Conservation (phyloP, 2,329 filamentous ascomycete species). For the Cladobotryum mycophilum region DNA sequence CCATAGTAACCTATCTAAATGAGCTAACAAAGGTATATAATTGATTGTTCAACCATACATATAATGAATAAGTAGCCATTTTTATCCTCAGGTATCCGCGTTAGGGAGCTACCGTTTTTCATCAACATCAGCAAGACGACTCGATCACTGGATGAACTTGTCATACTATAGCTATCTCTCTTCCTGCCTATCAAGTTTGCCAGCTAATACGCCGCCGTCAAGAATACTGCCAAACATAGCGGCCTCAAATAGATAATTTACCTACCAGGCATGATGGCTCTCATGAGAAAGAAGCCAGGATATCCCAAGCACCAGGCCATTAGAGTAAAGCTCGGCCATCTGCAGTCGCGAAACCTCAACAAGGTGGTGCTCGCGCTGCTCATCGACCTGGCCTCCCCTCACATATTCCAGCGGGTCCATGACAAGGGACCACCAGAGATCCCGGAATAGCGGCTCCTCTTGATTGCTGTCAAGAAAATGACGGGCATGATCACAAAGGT, state of each 20-base stretch:
- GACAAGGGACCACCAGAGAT: slow-evolving; percentile 15
- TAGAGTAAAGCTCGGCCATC: slow-evolving; percentile 19
- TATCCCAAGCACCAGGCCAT: slow-evolving; percentile 13
- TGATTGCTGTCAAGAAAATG: slow-evolving; percentile 9
- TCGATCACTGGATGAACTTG: too few relatives aligned
- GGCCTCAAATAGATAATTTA: slow-evolving; percentile 26
- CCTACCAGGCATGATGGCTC: slow-evolving; percentile 23
- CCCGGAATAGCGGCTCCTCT: slow-evolving; percentile 9
- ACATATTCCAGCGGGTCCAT: slow-evolving; percentile 15
- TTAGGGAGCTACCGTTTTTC: too few relatives aligned
- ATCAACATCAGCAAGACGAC: too few relatives aligned
- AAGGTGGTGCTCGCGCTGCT: slow-evolving; percentile 10
- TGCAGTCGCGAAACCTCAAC: slow-evolving; percentile 11
- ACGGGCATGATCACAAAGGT: slow-evolving; percentile 16
- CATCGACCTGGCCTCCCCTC: slow-evolving; percentile 13
- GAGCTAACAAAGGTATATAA: too few relatives aligned
- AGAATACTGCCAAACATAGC: slow-evolving; percentile 29
- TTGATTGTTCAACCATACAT: too few relatives aligned
- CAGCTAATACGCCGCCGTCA: slow-evolving; percentile 21
- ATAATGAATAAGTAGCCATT: too few relatives aligned
- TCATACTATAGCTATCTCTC: too few relatives aligned
- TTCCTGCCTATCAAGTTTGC: slow-evolving; percentile 22
- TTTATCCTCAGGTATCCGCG: too few relatives aligned
- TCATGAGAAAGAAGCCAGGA: slow-evolving; percentile 18
- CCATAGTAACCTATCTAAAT: too few relatives aligned